A percentile compares a stretch with the other conserved stretches of the same genome.
Evolutionary conservation across 257 asterid species (phyloP).

Genomic region (Solanum sitiens): DNA sequence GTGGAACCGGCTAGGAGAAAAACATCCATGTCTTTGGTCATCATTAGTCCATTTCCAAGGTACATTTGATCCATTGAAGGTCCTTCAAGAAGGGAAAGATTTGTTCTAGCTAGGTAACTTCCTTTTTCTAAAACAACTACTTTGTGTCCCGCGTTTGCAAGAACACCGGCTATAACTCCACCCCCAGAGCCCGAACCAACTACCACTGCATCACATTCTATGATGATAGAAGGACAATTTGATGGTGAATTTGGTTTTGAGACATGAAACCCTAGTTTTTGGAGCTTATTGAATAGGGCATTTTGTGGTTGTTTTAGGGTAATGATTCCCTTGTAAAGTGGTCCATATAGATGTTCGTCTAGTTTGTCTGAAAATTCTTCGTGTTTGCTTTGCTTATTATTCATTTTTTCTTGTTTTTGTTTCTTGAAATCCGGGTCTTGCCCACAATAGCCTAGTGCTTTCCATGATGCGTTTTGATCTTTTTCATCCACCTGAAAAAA

Average conservation of each 20-base stretch:
- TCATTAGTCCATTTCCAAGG: conserved; percentile 46
- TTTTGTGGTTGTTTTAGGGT: conserved; percentile 17
- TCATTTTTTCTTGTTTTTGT: background rate
- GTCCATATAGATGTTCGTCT: conserved; percentile 15
- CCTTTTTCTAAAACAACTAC: conserved; percentile 79
- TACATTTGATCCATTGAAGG: conserved; percentile 67
- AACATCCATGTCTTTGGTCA: conserved; percentile 37
- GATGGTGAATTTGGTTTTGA: conserved; percentile 5
- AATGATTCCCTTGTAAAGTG: conserved; percentile 45
- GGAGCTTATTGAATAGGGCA: conserved; percentile 18
- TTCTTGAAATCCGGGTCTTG: conserved; percentile 34
- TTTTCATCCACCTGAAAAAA: conserved; percentile 48
- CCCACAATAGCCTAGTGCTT: conserved; percentile 70
- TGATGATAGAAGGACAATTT: conserved; percentile 15
- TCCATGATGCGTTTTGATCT: conserved; percentile 54
- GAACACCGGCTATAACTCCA: conserved; percentile 76
- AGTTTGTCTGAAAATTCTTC: background rate
- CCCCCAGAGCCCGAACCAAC: conserved; percentile 96
- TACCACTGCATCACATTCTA: conserved; percentile 74
- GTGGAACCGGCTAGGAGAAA: conserved; percentile 75
- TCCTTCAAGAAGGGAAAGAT: conserved; percentile 65
- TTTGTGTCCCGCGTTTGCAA: conserved; percentile 73
- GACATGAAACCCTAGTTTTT: conserved; percentile 32
- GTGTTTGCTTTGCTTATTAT: background rate
- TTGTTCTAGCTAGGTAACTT: conserved; percentile 33